A percentile compares a stretch with the other conserved stretches of the same genome.
These are phyloP conservation scores for Solanum dulcamara DNA, from an alignment of 257 asterid species.

Conservation along the genomic window DNA sequence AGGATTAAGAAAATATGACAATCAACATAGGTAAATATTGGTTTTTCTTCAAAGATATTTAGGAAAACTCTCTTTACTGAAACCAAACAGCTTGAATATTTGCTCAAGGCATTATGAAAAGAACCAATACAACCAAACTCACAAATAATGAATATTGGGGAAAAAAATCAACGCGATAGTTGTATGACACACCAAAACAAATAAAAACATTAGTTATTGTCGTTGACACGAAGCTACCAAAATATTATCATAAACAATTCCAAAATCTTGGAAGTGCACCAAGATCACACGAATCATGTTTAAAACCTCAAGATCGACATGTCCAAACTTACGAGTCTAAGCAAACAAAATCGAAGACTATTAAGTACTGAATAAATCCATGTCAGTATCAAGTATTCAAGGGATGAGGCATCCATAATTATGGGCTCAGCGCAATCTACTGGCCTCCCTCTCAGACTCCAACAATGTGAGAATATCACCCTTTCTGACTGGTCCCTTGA, in stretches of 20 bases:
- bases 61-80: neutral
- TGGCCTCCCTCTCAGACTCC: conserved; percentile 25
- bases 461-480: conserved; percentile 23
- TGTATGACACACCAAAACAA: neutral
- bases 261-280: neutral
- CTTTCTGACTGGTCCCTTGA: conserved; percentile 25
- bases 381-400: neutral
- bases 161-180: neutral
- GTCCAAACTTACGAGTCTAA: neutral
- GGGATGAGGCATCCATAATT: no score
- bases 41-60: neutral
- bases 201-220: no score
- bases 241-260: neutral
- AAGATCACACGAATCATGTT: neutral
- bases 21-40: neutral
- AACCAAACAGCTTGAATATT: neutral
- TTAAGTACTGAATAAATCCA: neutral
- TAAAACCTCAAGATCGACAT: neutral
- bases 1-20: neutral
- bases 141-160: neutral
- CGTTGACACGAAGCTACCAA: no score
- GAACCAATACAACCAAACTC: neutral
- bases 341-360: neutral
- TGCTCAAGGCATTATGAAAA: neutral
- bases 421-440: conserved; percentile 15